Conservation (phyloP, 1,284 basidiomycete genomes). For the Golubevia pallescens region DNA sequence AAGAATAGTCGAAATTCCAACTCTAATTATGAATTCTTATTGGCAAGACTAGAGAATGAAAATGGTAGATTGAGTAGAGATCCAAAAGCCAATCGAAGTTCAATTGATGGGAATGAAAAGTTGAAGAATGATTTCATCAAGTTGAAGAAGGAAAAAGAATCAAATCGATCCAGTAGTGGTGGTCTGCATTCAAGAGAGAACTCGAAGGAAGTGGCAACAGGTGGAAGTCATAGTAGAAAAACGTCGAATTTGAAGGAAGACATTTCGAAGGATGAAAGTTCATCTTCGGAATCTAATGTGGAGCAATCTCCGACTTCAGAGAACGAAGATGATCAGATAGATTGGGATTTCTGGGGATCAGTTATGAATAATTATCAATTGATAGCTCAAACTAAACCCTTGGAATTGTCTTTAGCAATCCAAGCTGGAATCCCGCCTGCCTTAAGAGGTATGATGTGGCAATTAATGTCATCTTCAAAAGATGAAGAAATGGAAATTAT, state of each 20-base stretch:
- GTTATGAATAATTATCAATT: slow-evolving; percentile 73
- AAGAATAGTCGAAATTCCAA: neutral
- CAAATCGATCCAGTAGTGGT: neutral
- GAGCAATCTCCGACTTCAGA: too few relatives aligned
- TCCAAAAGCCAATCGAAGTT: slow-evolving; percentile 42
- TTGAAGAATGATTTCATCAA: slow-evolving; percentile 51
- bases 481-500: slow-evolving; percentile 82
- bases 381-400: slow-evolving; percentile 68
- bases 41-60: slow-evolving; percentile 40
- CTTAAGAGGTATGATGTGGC: slow-evolving; percentile 94
- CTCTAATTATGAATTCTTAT: slow-evolving; percentile 26
- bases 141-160: slow-evolving; percentile 24
- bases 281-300: neutral
- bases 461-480: slow-evolving; percentile 93
- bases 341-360: slow-evolving; percentile 90
- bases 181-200: neutral
- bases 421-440: slow-evolving; percentile 86
- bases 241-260: slow-evolving; percentile 1
- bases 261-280: neutral
- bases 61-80: slow-evolving; percentile 42
- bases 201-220: neutral
- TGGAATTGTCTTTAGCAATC: slow-evolving; percentile 82
- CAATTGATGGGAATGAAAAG: slow-evolving; percentile 50
- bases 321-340: slow-evolving; percentile 17
- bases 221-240: neutral